Base-by-base conservation (phyloP, 2,329 filamentous ascomycete species). In the Aspergillus brasiliensis region DNA sequence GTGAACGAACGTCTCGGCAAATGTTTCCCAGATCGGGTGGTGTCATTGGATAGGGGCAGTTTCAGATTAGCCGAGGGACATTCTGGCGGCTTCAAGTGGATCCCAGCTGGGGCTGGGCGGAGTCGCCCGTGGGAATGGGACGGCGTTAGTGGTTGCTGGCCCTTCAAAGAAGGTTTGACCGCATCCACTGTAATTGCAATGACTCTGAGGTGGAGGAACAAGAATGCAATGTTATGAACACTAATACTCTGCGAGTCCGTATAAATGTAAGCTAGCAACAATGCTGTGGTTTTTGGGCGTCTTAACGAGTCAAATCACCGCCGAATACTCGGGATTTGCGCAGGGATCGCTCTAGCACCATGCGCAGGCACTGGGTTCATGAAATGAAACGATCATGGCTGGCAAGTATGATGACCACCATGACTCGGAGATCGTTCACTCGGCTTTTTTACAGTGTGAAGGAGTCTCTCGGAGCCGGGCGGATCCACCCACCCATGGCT, bases 41-140 rank as follows among this genome's bases (percentile, higher is more conserved):
- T 49, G 23, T 28, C 19, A 49, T 49, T 49, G 46, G 46, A 10
- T 27, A 57, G 55, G 47, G 38, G 46, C 57, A 37, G 66, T 67
- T 67, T 71, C 64, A 70, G 62, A 68, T 63, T 63, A 67, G 62
- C 67, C 68, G 66, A 63, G 44, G 37, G 13, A n/a, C 31, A 55
- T 34, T 55, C 40, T 42, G 52, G 38, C 17, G 42, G 52, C 28
- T 28, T 44, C 23, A 55, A 55, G 52, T 55, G 52, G 52, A 55
- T 38, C 52, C 46, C n/a, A 17, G 15, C 46, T 49, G 46, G 46
- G 46, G 40, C 13, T 23, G 42, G 42, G 52, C 52, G 52, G 52
- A 55, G 52, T 46, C 25, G 49, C 47, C 46, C 58, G 44, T 34
- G 27, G 21, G n/a, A 46, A 55, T 55, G 40, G 38, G 19, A 55